These are phyloP conservation scores for Alternaria metachromatica DNA, from an alignment of 2,329 filamentous ascomycete genomes.

Conservation along the genomic window DNA sequence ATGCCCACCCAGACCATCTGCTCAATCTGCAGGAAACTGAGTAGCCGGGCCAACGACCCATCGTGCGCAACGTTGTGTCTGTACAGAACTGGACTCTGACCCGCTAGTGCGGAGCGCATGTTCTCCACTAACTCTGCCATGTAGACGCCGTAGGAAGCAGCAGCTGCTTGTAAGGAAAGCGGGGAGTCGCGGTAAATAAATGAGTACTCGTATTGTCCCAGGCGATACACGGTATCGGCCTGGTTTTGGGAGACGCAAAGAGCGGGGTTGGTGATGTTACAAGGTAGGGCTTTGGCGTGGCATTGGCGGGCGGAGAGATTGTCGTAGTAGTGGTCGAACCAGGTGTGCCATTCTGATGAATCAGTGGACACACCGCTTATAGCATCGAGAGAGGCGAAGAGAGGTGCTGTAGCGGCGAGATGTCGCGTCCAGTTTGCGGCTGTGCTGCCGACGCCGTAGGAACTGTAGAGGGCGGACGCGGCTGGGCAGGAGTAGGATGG, in stretches of 20 bases:
- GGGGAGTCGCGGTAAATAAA: slow-evolving; percentile 75
- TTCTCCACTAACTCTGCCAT: slow-evolving; percentile 73
- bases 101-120: slow-evolving; percentile 57
- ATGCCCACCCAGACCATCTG: slow-evolving; percentile 86
- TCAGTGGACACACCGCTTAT: slow-evolving; percentile 69
- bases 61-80: slow-evolving; percentile 83
- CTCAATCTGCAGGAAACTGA: slow-evolving; percentile 75
- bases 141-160: slow-evolving; percentile 73
- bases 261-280: slow-evolving; percentile 59
- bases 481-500: slow-evolving; percentile 72
- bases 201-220: slow-evolving; percentile 82
- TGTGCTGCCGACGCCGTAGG: slow-evolving; percentile 55
- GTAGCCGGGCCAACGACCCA: slow-evolving; percentile 70
- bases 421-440: slow-evolving; percentile 67
- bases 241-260: slow-evolving; percentile 68
- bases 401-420: slow-evolving; percentile 60
- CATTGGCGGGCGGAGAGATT: slow-evolving; percentile 82
- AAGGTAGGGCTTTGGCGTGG: slow-evolving; percentile 75
- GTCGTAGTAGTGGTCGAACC: slow-evolving; percentile 84
- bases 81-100: slow-evolving; percentile 57
- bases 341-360: slow-evolving; percentile 70
- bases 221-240: slow-evolving; percentile 73
- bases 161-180: slow-evolving; percentile 67
- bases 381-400: slow-evolving; percentile 68
- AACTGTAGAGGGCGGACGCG: slow-evolving; percentile 54